phyloP scores from a whole-genome alignment of 371 early-diverging fungal species.

The Smittium culicis region DNA sequence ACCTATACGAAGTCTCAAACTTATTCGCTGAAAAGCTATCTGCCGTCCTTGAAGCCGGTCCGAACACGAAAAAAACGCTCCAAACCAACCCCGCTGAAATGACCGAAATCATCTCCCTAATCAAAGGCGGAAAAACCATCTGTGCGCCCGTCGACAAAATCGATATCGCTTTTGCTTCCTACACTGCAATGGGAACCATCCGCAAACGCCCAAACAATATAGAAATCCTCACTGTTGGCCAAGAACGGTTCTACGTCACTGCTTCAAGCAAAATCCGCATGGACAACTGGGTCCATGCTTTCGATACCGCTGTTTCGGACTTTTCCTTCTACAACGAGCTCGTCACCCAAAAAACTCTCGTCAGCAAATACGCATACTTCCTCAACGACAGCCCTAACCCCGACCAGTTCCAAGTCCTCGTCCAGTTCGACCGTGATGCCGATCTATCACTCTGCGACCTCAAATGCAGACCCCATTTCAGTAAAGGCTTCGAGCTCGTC shows the following conservation, averaged over 20 bases:
- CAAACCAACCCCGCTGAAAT: constrained; percentile 24
- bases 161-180: constrained; percentile 43
- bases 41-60: constrained; percentile 24
- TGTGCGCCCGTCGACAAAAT: constrained; percentile 39
- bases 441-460: neutral
- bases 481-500: neutral
- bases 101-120: constrained; percentile 27
- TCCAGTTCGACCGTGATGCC: neutral
- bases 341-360: neutral
- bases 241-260: neutral
- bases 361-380: neutral
- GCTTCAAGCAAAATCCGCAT: neutral
- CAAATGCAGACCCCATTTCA: neutral
- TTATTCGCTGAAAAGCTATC: constrained; percentile 27
- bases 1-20: constrained; percentile 40
- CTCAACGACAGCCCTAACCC: neutral
- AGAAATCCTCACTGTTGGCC: neutral
- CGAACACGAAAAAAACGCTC: constrained; percentile 13
- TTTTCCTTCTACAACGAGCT: neutral
- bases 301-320: neutral
- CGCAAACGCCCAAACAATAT: neutral
- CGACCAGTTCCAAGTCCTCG: neutral
- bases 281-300: constrained; percentile 1
- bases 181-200: neutral
- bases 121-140: constrained; percentile 25